Base-by-base conservation (phyloP, 768 basidiomycete genomes). In the Gelatoporia subvermispora region DNA sequence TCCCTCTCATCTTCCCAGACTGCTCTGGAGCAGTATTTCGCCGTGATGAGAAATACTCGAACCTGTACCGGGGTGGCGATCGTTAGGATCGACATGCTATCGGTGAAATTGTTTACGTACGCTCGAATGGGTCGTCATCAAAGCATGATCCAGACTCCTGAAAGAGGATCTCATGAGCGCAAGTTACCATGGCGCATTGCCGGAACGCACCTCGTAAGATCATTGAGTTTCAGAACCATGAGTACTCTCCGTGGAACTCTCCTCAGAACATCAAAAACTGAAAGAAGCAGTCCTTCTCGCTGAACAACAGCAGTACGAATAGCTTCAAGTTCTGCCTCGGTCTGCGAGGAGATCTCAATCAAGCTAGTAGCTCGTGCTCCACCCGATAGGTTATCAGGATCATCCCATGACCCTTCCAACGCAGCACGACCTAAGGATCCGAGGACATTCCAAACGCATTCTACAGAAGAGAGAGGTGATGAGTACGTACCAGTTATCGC, bases 1-100 rank as follows among this genome's bases (percentile, higher is more conserved):
- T 53, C 52, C 46, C 65, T 58, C 47, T 93, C 84, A 56, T 86
- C 84, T 44, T 76, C 72, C 88, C 88, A 91, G 3, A 89, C 82
- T 8, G 90, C 86, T 10, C 72, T 73, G 43, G 82, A 74, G 62
- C 94, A 96, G 67, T 89, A 95, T 60, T 88, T 85, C 7, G 93
- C 93, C 15, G 88, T 87, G 49, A 97, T 86, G 25, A 97, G 63
- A 65, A 97, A 98, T 61, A 98, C 82, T 17, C 95, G 86, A 49
- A 84, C 74, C 76, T 90, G 63, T 15, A 63, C 60, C 41, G n/a
- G n/a, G n/a, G n/a, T n/a, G n/a, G n/a, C n/a, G n/a, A n/a, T n/a
- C n/a, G n/a, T n/a, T n/a, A n/a, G n/a, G 64, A 56, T 25, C 25
- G 11, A n/a, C n/a, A n/a, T n/a, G n/a, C n/a, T n/a, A n/a, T n/a